Percentiles rank a stretch among this genome's conserved stretches.
Conservation (phyloP, 1,139 yeast species). For the Hansenula anomala region DNA sequence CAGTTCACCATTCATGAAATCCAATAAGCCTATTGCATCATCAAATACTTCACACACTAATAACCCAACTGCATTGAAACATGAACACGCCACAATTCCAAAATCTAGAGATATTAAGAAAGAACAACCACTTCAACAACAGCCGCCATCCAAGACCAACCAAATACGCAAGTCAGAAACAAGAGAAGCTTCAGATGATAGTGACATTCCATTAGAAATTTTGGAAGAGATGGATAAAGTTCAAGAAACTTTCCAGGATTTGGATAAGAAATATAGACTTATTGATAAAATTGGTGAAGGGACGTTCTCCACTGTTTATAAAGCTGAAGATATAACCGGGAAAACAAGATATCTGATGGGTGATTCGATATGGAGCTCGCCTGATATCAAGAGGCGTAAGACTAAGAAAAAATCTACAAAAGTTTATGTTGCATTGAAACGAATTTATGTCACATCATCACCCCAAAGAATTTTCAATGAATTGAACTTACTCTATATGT, state of each 20-base stretch:
- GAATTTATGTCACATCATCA: constrained; percentile 92
- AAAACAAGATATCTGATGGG: constrained; percentile 82
- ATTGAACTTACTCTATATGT: constrained; percentile 63
- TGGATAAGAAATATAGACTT: constrained; percentile 34
- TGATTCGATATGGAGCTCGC: constrained; percentile 87
- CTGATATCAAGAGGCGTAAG: constrained; percentile 38
- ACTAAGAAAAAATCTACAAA: constrained; percentile 28
- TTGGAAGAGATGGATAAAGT: constrained; percentile 64
- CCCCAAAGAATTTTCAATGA: constrained; percentile 90
- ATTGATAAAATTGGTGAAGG: constrained; percentile 71
- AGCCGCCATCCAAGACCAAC: not conserved
- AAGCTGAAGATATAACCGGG: constrained; percentile 52
- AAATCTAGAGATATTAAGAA: not conserved
- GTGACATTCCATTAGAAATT: constrained; percentile 36
- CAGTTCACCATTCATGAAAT: constrained; percentile 1
- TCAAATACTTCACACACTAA: not conserved
- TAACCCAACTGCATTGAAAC: not conserved
- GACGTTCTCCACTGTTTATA: constrained; percentile 87
- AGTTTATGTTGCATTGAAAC: constrained; percentile 82
- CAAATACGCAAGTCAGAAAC: not conserved
- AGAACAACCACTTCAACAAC: not conserved
- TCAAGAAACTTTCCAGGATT: constrained; percentile 57
- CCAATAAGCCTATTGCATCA: too few relatives aligned
- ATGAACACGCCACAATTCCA: not conserved
- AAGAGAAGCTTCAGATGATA: constrained; percentile 3